Evolutionary conservation across 441 rosid genomes (phyloP), one percentile per base, ranked within the genome.

Genomic region (Gossypium trilobum): DNA sequence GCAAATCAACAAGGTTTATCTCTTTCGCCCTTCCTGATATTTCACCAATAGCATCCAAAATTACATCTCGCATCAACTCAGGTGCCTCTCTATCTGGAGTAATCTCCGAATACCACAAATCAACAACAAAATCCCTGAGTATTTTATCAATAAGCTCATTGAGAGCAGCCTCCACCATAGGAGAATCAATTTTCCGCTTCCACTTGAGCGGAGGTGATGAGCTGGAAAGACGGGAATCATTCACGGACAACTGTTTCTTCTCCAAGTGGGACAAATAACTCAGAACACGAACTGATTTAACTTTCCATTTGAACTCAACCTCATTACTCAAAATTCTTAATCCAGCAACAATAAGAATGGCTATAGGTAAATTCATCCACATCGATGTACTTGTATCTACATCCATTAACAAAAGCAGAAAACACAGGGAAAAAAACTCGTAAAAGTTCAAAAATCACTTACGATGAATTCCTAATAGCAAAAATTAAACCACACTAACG

Each of bases 51-150:
- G 94, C 97, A 75, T 95, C 98, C 95, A 95, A 81, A 77, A 95
- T 90, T 4, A 93, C 89, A 0, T 81, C 82, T 46, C 87, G 94
- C 57, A 95, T 93, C 71, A 89, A 86, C 82, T 93, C 93, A 56
- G 99, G 98, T n/a, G 87, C 86, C 60, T 95, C 99, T 80, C 51
- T 89, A 78, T 95, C 99, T 0, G 92, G 95, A 0, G 99, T 93
- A 73, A 95, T 93, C 78, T 88, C 92, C 1, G 94, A 84, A 80
- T 95, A 95, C 97, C 98, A 93, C 78, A 93, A 79, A 77, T 93
- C 90, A 39, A 80, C 68, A 72, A 95, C 94, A 73, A 93, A 95
- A 75, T 93, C 99, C 84, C 82, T 89, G 73, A 95, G 79, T 71
- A 95, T 75, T 84, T 93, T 90, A 77, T 88, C 89, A 13, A 95